phyloP scores from a whole-genome alignment of 1,284 basidiomycete species.

The Leccinum fallax region DNA sequence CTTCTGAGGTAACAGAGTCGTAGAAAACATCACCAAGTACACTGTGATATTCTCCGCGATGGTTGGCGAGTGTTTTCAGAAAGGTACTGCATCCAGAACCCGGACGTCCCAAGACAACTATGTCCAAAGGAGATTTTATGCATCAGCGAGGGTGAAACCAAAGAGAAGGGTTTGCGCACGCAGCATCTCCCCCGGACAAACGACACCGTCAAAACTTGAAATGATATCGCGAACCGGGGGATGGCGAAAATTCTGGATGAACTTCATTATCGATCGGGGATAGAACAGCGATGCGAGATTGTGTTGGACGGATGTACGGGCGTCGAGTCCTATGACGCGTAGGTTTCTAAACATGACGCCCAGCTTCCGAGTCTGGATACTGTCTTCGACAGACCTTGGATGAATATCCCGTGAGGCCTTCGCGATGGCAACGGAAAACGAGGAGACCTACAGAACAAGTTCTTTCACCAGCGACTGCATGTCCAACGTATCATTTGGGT shows the following conservation, averaged over 20 bases:
- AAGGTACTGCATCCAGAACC: too few relatives aligned
- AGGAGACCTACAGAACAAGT: conserved; percentile 15
- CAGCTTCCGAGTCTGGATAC: too few relatives aligned
- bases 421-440: not conserved
- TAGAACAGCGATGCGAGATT: conserved; percentile 46
- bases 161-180: too few relatives aligned
- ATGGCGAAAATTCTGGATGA: conserved; percentile 34
- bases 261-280: conserved; percentile 36
- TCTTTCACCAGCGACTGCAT: conserved; percentile 12
- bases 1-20: too few relatives aligned
- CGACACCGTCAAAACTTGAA: conserved; percentile 43
- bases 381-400: conserved; percentile 27
- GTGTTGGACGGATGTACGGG: conserved; percentile 41
- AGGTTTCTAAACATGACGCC: conserved; percentile 33
- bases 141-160: too few relatives aligned
- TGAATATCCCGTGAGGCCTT: conserved; percentile 30
- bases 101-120: too few relatives aligned
- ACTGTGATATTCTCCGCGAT: too few relatives aligned
- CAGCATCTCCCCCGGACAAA: too few relatives aligned
- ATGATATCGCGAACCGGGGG: conserved; percentile 54
- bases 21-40: too few relatives aligned
- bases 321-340: conserved; percentile 36
- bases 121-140: too few relatives aligned
- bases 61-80: too few relatives aligned
- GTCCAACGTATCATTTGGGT: not conserved